Base-by-base conservation (phyloP, 2,329 filamentous ascomycete species). In the Berkeleyomyces basicola region DNA sequence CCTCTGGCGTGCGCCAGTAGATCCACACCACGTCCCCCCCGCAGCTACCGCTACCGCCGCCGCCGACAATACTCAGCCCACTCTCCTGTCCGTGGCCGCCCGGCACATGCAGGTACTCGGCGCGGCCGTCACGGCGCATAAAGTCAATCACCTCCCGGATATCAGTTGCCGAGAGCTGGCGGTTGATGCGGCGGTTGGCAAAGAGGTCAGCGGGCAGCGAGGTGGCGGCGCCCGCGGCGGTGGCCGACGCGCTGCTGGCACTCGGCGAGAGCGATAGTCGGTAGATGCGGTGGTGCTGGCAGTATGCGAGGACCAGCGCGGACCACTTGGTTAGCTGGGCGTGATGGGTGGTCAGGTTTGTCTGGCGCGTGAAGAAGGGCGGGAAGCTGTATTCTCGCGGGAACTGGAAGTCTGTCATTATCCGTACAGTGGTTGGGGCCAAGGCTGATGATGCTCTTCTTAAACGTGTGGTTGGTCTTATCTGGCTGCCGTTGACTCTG, bases 311-410 rank as follows among this genome's bases (percentile, higher is more conserved):
- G 70, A 97, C 83, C 14, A 96, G 82, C 40, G 82, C 74, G n/a
- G 87, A 84, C 93, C 93, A 99, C 74, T 91, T 91, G 64, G 81
- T 77, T 65, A 90, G 84, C 71, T 93, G 89, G 55, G 85, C 83
- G 73, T 85, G 82, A 70, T 81, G 85, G 7, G 87, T 92, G 39
- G 81, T 80, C 65, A 83, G 78, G 75, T 89, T 89, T 43, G 85
- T 82, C 73, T 93, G 88, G 62, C 83, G 83, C 63, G 87, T 90
- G 82, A 88, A 93, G 84, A 93, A 91, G 70, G 88, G 85, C 0
- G 88, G 88, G 77, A 90, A 92, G 75, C 77, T 76, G 79, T 90
- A 87, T 72, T 83, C 81, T 68, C 77, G 78, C 3, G 83, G 83
- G 72, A 83, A 86, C 46, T 68, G 62, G 72, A 84, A 85, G n/a